phyloP scores from a whole-genome alignment of 1,284 basidiomycete genomes.

The Tylopilus orsonianus region DNA sequence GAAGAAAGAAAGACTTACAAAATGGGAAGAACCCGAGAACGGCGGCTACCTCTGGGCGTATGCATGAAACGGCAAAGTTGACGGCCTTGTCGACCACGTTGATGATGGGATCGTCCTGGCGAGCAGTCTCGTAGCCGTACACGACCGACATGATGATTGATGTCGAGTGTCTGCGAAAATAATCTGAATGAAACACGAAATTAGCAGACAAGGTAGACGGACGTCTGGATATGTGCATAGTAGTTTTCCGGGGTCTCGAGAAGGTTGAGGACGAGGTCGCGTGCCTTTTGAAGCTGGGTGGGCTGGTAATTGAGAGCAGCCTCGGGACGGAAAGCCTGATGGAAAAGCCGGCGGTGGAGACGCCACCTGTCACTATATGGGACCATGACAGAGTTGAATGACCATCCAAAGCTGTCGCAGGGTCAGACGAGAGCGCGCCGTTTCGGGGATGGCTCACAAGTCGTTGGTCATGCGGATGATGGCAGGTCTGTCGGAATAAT shows the following conservation, averaged over 20 bases:
- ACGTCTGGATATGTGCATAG: constrained; percentile 29
- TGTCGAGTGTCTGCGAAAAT: constrained; percentile 24
- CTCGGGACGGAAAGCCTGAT: constrained; percentile 28
- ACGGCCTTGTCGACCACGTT: constrained; percentile 24
- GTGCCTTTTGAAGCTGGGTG: constrained; percentile 28
- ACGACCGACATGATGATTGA: constrained; percentile 33
- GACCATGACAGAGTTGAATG: constrained; percentile 31
- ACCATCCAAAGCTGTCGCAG: constrained; percentile 29
- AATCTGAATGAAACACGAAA: neutral
- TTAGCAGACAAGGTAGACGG: neutral
- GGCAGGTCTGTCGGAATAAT: constrained; percentile 32
- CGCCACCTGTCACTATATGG: constrained; percentile 32
- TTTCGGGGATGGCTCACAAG: constrained; percentile 19
- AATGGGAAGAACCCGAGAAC: constrained; percentile 31
- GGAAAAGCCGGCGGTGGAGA: constrained; percentile 30
- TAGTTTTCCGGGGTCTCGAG: constrained; percentile 22
- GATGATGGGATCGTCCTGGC: constrained; percentile 29
- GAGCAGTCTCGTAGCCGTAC: constrained; percentile 29
- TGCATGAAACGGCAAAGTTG: constrained; percentile 19
- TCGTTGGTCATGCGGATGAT: constrained; percentile 30
- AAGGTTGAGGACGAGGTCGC: constrained; percentile 28
- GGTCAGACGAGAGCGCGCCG: neutral
- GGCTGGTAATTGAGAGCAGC: constrained; percentile 23
- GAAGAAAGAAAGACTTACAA: constrained; percentile 13
- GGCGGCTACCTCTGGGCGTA: constrained; percentile 30